phyloP scores from a whole-genome alignment of 164 flowering plant genomes.

The Sextonia rubra region DNA sequence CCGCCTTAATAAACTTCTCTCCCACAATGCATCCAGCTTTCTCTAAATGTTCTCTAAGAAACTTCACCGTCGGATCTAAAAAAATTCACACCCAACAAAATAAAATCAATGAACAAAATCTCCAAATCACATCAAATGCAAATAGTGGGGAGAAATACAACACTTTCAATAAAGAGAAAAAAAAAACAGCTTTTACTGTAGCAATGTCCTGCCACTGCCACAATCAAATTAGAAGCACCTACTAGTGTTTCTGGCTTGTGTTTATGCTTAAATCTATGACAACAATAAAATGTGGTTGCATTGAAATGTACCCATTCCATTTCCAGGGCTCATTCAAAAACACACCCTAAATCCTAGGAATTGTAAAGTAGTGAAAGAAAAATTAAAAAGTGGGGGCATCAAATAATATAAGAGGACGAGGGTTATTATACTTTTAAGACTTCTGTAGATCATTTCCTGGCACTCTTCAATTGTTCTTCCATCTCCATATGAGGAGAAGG shows the following conservation, averaged over 20 bases:
- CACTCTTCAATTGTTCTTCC: constrained; percentile 61
- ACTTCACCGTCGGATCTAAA: constrained; percentile 77
- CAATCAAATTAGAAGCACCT: too few species aligned
- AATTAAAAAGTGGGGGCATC: neutral
- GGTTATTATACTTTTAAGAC: constrained; percentile 53
- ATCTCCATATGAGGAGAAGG: constrained; percentile 18
- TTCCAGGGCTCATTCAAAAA: too few species aligned
- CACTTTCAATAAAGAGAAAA: too few species aligned
- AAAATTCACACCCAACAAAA: constrained; percentile 3
- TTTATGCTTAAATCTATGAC: neutral
- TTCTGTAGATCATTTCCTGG: constrained; percentile 60
- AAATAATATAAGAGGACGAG: neutral
- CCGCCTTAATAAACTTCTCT: constrained; percentile 68
- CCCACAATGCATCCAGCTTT: constrained; percentile 67
- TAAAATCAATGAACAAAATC: neutral
- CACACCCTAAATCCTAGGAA: neutral
- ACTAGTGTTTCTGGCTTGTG: too few species aligned
- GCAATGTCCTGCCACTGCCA: too few species aligned
- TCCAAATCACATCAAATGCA: neutral
- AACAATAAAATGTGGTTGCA: too few species aligned
- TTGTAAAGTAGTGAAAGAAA: neutral
- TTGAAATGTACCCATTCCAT: too few species aligned
- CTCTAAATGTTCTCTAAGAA: constrained; percentile 67
- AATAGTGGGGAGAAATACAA: neutral
- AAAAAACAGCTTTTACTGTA: too few species aligned